These are phyloP conservation scores for Penicillium sp. DNA, from an alignment of 2,329 filamentous ascomycete species.

Conservation along the genomic window DNA sequence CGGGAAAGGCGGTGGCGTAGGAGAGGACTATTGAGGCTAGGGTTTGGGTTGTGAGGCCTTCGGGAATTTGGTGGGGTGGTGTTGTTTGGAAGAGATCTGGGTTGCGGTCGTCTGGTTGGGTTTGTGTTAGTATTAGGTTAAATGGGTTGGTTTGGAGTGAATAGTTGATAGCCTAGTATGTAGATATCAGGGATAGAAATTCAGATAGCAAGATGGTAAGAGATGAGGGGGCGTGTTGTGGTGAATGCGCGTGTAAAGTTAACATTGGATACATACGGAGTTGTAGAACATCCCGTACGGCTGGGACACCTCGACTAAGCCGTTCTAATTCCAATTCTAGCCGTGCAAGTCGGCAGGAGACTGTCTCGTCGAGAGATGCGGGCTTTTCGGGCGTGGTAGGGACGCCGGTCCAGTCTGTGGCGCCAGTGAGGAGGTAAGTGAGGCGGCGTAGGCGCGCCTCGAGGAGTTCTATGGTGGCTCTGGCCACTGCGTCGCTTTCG, in stretches of 20 bases:
- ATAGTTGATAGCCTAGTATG: neutral
- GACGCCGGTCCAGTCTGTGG: constrained; percentile 42
- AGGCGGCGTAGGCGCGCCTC: constrained; percentile 46
- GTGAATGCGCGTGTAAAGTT: neutral
- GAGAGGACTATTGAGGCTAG: constrained; percentile 46
- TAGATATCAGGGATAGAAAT: neutral
- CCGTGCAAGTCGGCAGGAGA: constrained; percentile 40
- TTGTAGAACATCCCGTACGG: constrained; percentile 44
- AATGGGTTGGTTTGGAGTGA: neutral
- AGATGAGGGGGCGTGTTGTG: neutral
- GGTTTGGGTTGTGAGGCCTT: constrained; percentile 38
- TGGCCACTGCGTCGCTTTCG: constrained; percentile 38
- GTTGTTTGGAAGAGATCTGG: constrained; percentile 44
- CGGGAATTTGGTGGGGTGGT: constrained; percentile 33
- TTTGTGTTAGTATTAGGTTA: neutral
- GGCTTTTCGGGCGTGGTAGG: constrained; percentile 37
- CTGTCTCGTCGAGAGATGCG: constrained; percentile 38
- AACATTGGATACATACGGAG: constrained; percentile 36
- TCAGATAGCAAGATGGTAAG: neutral
- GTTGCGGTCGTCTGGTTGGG: constrained; percentile 38
- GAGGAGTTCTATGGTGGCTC: constrained; percentile 46
- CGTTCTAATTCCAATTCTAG: constrained; percentile 41
- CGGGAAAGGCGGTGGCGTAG: constrained; percentile 48
- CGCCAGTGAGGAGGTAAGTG: constrained; percentile 47
- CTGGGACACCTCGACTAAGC: constrained; percentile 40